Evolutionary conservation across 306 rosid genomes (phyloP).

Genomic region (Sindora glabra): DNA sequence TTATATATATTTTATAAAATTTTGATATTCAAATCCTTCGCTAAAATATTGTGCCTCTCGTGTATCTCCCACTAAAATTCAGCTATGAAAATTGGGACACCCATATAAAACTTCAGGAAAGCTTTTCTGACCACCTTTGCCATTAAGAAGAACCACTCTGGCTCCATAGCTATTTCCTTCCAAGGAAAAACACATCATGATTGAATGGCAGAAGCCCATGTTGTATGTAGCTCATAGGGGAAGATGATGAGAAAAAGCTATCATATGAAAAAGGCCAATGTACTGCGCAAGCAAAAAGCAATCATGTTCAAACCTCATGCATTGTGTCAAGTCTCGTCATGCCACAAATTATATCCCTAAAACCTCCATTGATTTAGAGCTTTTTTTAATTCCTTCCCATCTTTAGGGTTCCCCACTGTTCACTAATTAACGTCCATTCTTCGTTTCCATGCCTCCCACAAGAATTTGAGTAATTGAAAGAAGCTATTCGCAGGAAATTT

Average conservation of each 20-base stretch:
- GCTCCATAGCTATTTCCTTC: slow-evolving; percentile 25
- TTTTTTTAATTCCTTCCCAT: neutral
- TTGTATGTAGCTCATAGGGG: slow-evolving; percentile 21
- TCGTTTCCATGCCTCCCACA: slow-evolving; percentile 16
- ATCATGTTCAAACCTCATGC: slow-evolving; percentile 28
- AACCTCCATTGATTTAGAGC: slow-evolving; percentile 7
- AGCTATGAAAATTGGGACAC: too few species aligned
- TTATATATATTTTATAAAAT: too few species aligned
- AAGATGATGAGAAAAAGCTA: slow-evolving; percentile 35
- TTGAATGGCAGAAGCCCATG: slow-evolving; percentile 31
- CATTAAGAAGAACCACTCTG: slow-evolving; percentile 18
- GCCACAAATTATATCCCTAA: slow-evolving; percentile 21
- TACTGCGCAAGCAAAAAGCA: slow-evolving; percentile 17
- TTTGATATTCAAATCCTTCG: too few species aligned
- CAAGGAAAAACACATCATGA: slow-evolving; percentile 21
- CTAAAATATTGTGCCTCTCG: too few species aligned
- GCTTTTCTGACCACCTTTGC: slow-evolving; percentile 13
- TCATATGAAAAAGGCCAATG: slow-evolving; percentile 16
- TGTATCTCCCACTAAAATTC: too few species aligned
- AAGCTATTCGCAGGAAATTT: slow-evolving; percentile 1
- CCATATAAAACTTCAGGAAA: slow-evolving; percentile 12
- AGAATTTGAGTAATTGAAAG: slow-evolving; percentile 9
- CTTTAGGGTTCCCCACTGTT: slow-evolving; percentile 14
- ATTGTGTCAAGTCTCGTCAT: slow-evolving; percentile 35
- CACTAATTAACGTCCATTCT: neutral